These are phyloP conservation scores for Epichloe typhina DNA, from an alignment of 2,329 filamentous ascomycete species.

Conservation along the genomic window DNA sequence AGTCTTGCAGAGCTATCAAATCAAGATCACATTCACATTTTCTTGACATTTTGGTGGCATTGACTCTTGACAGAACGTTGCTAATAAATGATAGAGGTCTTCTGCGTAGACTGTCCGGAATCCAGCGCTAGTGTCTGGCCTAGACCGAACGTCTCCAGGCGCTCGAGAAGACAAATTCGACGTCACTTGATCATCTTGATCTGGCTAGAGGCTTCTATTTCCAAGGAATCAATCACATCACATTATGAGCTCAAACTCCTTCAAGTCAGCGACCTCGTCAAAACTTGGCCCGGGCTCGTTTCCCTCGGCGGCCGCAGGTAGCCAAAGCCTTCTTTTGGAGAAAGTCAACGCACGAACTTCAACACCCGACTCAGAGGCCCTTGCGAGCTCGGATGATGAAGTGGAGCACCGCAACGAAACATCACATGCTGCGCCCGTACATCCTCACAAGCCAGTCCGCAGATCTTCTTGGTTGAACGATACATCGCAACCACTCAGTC, in stretches of 20 bases:
- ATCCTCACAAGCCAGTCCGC: conserved; percentile 49
- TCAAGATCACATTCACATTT: too few species aligned
- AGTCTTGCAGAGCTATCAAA: too few species aligned
- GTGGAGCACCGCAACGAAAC: conserved; percentile 50
- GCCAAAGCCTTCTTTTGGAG: conserved; percentile 55
- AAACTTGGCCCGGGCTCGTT: conserved; percentile 38
- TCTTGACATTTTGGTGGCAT: neutral
- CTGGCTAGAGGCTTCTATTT: neutral
- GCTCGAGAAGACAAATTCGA: too few species aligned
- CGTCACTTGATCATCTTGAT: neutral
- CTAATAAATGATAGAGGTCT: neutral
- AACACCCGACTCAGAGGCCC: conserved; percentile 85
- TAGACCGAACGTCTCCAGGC: too few species aligned
- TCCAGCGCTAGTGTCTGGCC: too few species aligned
- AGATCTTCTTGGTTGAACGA: conserved; percentile 82
- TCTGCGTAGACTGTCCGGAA: too few species aligned
- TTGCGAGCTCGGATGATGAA: conserved; percentile 93
- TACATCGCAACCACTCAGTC: conserved; percentile 48
- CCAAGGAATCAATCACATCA: conserved; percentile 7
- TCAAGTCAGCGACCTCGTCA: conserved; percentile 35
- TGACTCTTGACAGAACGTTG: neutral
- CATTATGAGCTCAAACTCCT: conserved; percentile 36
- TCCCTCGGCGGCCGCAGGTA: conserved; percentile 37
- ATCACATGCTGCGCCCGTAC: conserved; percentile 26
- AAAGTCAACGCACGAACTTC: conserved; percentile 69